These are phyloP conservation scores for Parastagonospora nodorum DNA, from an alignment of 2,329 filamentous ascomycete species.

Conservation along the genomic window DNA sequence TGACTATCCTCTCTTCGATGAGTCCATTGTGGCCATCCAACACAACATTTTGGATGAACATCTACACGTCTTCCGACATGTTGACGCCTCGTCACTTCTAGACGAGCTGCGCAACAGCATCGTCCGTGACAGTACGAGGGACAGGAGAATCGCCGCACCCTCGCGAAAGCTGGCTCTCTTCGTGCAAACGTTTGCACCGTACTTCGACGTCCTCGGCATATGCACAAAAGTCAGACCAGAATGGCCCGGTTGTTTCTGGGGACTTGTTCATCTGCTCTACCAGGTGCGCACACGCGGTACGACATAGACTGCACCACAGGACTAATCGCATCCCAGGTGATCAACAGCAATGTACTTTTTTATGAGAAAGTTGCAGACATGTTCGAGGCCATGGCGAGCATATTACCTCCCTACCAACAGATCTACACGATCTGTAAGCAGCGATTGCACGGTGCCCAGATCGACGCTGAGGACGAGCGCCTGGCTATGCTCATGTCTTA, in stretches of 20 bases:
- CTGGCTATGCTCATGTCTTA: slow-evolving; percentile 28
- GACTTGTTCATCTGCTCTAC: slow-evolving; percentile 25
- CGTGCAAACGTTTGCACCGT: slow-evolving; percentile 25
- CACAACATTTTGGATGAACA: slow-evolving; percentile 24
- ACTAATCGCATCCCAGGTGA: slow-evolving; percentile 16
- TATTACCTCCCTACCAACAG: slow-evolving; percentile 29
- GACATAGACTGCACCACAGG: neutral
- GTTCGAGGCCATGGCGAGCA: slow-evolving; percentile 27
- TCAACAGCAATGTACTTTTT: slow-evolving; percentile 25
- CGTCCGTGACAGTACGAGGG: slow-evolving; percentile 9
- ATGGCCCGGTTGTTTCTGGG: slow-evolving; percentile 34
- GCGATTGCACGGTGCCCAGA: slow-evolving; percentile 4
- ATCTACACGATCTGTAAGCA: slow-evolving; percentile 20
- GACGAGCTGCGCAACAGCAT: slow-evolving; percentile 21
- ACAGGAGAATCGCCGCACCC: slow-evolving; percentile 16
- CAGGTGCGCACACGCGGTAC: slow-evolving; percentile 22
- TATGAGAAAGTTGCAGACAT: slow-evolving; percentile 31
- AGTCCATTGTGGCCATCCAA: slow-evolving; percentile 23
- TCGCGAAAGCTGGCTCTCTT: slow-evolving; percentile 28
- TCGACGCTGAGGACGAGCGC: slow-evolving; percentile 11
- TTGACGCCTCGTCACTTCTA: slow-evolving; percentile 20
- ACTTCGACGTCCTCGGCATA: slow-evolving; percentile 32
- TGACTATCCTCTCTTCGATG: slow-evolving; percentile 23
- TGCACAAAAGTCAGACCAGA: slow-evolving; percentile 20
- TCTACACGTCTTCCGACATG: slow-evolving; percentile 15